phyloP scores from a whole-genome alignment of 352 stramenopile species.

The Phytophthora citricola region DNA sequence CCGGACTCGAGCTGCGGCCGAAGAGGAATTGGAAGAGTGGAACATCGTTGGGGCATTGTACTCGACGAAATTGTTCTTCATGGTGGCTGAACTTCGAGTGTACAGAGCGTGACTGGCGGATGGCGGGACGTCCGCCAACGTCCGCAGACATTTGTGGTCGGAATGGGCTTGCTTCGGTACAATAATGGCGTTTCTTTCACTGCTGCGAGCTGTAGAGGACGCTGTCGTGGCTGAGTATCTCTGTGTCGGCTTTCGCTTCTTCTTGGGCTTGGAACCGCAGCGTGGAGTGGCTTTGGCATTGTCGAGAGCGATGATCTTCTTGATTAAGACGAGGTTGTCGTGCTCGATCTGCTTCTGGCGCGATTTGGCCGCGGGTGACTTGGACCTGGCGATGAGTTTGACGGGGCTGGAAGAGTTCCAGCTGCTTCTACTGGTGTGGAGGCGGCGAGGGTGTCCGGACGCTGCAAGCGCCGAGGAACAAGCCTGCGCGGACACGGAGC shows the following conservation, averaged over 20 bases:
- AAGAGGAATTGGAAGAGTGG: slow-evolving; percentile 38
- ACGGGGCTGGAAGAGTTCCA: slow-evolving; percentile 7
- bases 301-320: slow-evolving; percentile 63
- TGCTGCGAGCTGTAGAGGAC: background rate
- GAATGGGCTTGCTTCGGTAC: slow-evolving; percentile 26
- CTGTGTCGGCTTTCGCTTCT: slow-evolving; percentile 14
- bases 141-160: slow-evolving; percentile 28
- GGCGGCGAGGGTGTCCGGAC: slow-evolving; percentile 30
- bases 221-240: background rate
- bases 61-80: slow-evolving; percentile 60
- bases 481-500: slow-evolving; percentile 26
- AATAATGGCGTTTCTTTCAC: slow-evolving; percentile 32
- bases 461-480: slow-evolving; percentile 36
- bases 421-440: slow-evolving; percentile 23
- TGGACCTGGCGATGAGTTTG: slow-evolving; percentile 33
- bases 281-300: slow-evolving; percentile 15
- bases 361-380: slow-evolving; percentile 55
- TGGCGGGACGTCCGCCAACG: slow-evolving; percentile 35
- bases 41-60: slow-evolving; percentile 46
- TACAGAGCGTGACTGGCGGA: slow-evolving; percentile 57
- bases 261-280: slow-evolving; percentile 16
- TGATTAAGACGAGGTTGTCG: slow-evolving; percentile 67
- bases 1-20: slow-evolving; percentile 26
- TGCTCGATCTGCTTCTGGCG: slow-evolving; percentile 62
- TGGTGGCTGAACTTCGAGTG: slow-evolving; percentile 48